Evolutionary conservation across 2,329 filamentous ascomycete species (phyloP).

Genomic region (Colletotrichum sp.): DNA sequence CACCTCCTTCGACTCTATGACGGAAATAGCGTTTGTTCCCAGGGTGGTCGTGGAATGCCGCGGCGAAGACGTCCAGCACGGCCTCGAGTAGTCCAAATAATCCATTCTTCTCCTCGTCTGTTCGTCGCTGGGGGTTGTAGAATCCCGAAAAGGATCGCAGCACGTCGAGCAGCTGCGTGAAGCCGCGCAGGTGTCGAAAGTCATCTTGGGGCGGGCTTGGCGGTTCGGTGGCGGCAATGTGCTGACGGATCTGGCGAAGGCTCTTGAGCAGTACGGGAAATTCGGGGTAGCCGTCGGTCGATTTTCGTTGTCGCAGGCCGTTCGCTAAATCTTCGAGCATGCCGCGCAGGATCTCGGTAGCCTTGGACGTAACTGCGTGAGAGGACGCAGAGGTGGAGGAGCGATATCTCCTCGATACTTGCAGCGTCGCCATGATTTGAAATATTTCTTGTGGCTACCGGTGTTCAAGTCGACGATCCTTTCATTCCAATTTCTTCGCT

Average conservation of each 20-base stretch:
- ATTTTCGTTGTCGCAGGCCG: slow-evolving; percentile 33
- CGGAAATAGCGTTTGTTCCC: slow-evolving; percentile 91
- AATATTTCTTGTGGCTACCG: neutral
- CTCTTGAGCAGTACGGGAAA: slow-evolving; percentile 55
- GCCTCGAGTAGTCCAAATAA: slow-evolving; percentile 74
- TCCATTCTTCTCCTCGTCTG: slow-evolving; percentile 64
- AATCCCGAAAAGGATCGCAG: slow-evolving; percentile 75
- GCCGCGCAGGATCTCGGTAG: slow-evolving; percentile 61
- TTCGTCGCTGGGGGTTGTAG: slow-evolving; percentile 72
- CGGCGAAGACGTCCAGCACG: slow-evolving; percentile 76
- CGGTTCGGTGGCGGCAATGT: slow-evolving; percentile 52
- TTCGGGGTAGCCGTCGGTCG: slow-evolving; percentile 51
- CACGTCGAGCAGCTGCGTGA: slow-evolving; percentile 73
- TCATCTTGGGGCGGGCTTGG: slow-evolving; percentile 71
- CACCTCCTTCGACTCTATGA: slow-evolving; percentile 74
- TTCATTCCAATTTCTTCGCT: slow-evolving; percentile 21
- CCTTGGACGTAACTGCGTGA: slow-evolving; percentile 61
- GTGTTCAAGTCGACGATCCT: neutral
- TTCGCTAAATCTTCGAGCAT: slow-evolving; percentile 55
- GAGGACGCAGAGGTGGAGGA: slow-evolving; percentile 68
- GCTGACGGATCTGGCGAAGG: slow-evolving; percentile 70
- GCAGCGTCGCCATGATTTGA: slow-evolving; percentile 53
- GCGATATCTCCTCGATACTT: slow-evolving; percentile 58
- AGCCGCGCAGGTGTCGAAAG: slow-evolving; percentile 82
- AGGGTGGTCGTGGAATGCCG: slow-evolving; percentile 76